Base-by-base conservation (phyloP, 2,329 filamentous ascomycete genomes). In the Alternaria sp. region DNA sequence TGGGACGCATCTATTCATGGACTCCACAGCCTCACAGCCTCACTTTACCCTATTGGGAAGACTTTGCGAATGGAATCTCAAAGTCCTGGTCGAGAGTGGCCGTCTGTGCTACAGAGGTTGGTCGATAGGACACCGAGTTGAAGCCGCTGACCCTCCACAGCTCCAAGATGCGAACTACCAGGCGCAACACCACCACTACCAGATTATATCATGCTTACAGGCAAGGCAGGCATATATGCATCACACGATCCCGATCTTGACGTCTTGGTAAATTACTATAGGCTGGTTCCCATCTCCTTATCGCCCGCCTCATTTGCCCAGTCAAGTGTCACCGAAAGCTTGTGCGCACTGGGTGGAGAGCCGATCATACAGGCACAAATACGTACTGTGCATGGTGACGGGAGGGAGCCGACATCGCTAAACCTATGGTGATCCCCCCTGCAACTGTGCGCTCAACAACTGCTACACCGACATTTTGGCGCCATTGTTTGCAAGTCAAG, bases 381-480 rank as follows among this genome's bases (percentile, higher is more conserved):
- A 51, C 51, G 54, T 54, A 44, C 56, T 57, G 49, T 57, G 58
- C 59, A 57, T 48, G 57, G 54, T 62, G 28, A 54, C 53, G 57
- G 57, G 57, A 58, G 48, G 56, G 59, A 59, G 56, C 62, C 62
- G 59, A 62, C 53, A 57, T 59, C 52, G 62, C 62, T 57, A 53
- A 44, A 38, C 58, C 54, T 57, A 63, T 61, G 60, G 51, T 58
- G 63, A 64, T 57, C 62, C 59, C 55, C 57, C 57, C 53, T 60
- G 57, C 36, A 36, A 36, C 57, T 54, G 49, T 55, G 57, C 63
- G 62, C 57, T 59, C 55, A 60, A 57, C 65, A 59, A 59, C 36
- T 24, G 32, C 44, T 42, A 61, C 66, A 68, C 66, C 66, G 66
- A 68, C 66, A 68, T 66, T 68, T 57, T 63, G 30, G 56, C 57